phyloP scores from a whole-genome alignment of 306 rosid genomes.

The Calophaca sinica region DNA sequence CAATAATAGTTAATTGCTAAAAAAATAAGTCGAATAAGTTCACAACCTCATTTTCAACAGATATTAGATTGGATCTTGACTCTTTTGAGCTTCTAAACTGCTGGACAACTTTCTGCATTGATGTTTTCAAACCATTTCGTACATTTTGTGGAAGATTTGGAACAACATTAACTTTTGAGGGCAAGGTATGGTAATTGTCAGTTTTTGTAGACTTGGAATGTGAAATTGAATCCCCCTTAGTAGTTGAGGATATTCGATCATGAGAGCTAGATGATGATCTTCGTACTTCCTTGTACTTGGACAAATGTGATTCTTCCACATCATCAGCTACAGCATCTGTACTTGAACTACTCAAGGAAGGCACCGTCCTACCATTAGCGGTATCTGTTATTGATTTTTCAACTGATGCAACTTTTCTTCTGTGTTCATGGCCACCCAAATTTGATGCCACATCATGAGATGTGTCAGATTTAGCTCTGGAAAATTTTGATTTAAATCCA shows the following conservation, averaged over 20 bases:
- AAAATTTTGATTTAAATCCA: slow-evolving; percentile 48
- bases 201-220: slow-evolving; percentile 52
- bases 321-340: slow-evolving; percentile 44
- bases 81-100: slow-evolving; percentile 76
- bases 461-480: slow-evolving; percentile 51
- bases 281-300: slow-evolving; percentile 50
- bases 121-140: slow-evolving; percentile 69
- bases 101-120: slow-evolving; percentile 75
- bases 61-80: slow-evolving; percentile 45
- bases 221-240: slow-evolving; percentile 53
- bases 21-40: slow-evolving; percentile 44
- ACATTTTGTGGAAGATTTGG: slow-evolving; percentile 64
- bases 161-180: slow-evolving; percentile 51
- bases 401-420: slow-evolving; percentile 46
- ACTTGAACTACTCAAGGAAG: slow-evolving; percentile 47
- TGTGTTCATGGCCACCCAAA: slow-evolving; percentile 54
- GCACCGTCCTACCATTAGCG: slow-evolving; percentile 47
- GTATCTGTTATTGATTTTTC: slow-evolving; percentile 60
- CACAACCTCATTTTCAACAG: slow-evolving; percentile 60
- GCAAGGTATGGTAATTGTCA: slow-evolving; percentile 59
- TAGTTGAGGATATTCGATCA: slow-evolving; percentile 50
- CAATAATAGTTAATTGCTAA: slow-evolving; percentile 16
- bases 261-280: slow-evolving; percentile 51
- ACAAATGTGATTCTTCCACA: slow-evolving; percentile 47
- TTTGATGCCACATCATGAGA: slow-evolving; percentile 48